A percentile compares a stretch with the other conserved stretches of the same genome.
These are phyloP conservation scores for Aureobasidium sp. DNA, from an alignment of 2,329 filamentous ascomycete genomes.

Conservation along the genomic window DNA sequence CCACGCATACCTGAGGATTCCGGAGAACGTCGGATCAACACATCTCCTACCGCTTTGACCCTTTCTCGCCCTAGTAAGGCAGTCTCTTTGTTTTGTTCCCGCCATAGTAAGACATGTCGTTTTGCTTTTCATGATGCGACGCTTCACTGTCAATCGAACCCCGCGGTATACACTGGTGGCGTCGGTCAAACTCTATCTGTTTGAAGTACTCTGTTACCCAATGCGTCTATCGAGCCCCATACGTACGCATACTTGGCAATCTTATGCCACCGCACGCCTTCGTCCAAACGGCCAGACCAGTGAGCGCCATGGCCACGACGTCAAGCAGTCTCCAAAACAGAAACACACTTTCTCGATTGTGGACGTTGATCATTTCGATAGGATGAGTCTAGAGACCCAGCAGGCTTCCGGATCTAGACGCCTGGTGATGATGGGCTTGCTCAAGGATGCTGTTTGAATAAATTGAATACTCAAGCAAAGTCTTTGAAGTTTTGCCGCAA, in stretches of 20 bases:
- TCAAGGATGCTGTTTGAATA: not conserved
- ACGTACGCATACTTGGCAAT: not conserved
- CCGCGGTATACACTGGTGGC: not conserved
- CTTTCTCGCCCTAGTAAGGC: not conserved
- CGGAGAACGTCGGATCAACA: not conserved
- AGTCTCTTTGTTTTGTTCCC: not conserved
- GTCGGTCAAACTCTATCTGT: not conserved
- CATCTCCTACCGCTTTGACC: not conserved
- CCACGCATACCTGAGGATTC: not conserved
- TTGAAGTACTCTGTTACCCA: not conserved
- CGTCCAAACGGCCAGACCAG: not conserved
- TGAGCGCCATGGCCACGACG: not conserved
- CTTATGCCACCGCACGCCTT: not conserved
- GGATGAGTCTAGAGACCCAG: not conserved
- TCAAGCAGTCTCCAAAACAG: not conserved
- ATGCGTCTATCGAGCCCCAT: not conserved
- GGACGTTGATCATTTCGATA: slow-evolving; percentile 5
- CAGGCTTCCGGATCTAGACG: not conserved
- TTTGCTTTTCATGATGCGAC: not conserved
- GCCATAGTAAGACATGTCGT: not conserved
- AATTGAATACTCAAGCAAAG: slow-evolving; percentile 1
- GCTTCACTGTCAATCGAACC: not conserved
- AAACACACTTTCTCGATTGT: not conserved
- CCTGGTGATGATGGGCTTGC: not conserved
- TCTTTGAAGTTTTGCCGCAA: not conserved